phyloP scores from a whole-genome alignment of 139 green algal species.

The Tetradesmus lagerheimii region DNA sequence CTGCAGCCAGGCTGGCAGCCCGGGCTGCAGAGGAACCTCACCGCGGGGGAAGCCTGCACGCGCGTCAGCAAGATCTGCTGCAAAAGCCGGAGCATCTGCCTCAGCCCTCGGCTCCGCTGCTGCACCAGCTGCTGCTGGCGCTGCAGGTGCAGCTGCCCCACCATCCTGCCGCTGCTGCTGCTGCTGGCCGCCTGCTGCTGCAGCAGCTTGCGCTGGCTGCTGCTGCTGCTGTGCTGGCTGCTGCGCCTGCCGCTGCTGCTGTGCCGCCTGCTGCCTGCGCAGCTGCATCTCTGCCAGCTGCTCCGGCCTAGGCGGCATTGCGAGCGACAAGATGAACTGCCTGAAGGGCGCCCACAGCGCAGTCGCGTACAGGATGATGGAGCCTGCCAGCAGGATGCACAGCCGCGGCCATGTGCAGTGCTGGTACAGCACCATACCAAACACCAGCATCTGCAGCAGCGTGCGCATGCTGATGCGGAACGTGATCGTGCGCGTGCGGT shows the following conservation, averaged over 20 bases:
- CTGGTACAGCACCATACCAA: constrained; percentile 78
- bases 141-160: constrained; percentile 8
- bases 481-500: constrained; percentile 58
- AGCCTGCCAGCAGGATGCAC: constrained; percentile 65
- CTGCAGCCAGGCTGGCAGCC: not conserved
- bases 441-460: constrained; percentile 77
- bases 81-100: not conserved
- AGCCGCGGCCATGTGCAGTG: constrained; percentile 80
- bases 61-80: not conserved
- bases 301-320: constrained; percentile 27
- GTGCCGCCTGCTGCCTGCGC: not conserved
- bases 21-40: not conserved
- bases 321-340: constrained; percentile 31
- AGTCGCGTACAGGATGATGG: constrained; percentile 69
- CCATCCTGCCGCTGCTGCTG: not conserved
- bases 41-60: no score
- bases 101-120: constrained; percentile 8
- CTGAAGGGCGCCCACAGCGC: constrained; percentile 65
- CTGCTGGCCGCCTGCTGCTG: constrained; percentile 8
- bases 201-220: constrained; percentile 10
- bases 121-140: not conserved
- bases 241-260: constrained; percentile 21
- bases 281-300: constrained; percentile 41
- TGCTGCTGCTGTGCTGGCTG: not conserved
- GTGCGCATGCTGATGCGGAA: constrained; percentile 75